Evolutionary conservation across 2,329 filamentous ascomycete species (phyloP).

Genomic region (Ophioceras dolichostomum): DNA sequence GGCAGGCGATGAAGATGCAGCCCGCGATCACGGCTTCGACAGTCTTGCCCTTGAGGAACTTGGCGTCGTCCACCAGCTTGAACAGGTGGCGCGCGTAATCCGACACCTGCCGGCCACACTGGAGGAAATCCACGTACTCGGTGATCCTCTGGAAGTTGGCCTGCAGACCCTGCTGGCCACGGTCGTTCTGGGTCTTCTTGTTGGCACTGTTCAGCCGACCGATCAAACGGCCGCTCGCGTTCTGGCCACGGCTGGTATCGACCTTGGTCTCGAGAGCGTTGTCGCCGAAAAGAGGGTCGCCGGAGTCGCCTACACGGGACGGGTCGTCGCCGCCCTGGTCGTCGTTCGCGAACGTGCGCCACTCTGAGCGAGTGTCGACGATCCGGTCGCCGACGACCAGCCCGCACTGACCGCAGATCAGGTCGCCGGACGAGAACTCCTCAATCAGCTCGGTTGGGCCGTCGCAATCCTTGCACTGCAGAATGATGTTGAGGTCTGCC

Average conservation of each 20-base stretch:
- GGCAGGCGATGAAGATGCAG: conserved; percentile 95
- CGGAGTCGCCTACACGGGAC: conserved; percentile 91
- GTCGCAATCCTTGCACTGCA: conserved; percentile 88
- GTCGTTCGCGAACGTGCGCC: conserved; percentile 98
- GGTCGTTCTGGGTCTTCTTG: conserved; percentile 14
- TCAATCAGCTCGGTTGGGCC: conserved; percentile 86
- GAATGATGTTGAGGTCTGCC: conserved; percentile 74
- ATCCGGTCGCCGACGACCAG: conserved; percentile 82
- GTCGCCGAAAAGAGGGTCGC: conserved; percentile 80
- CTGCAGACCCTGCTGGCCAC: conserved; percentile 31
- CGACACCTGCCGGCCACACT: conserved; percentile 67
- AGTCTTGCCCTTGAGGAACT: conserved; percentile 89
- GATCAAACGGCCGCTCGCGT: conserved; percentile 9
- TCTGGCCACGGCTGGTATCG: conserved; percentile 10
- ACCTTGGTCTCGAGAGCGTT: conserved; percentile 52
- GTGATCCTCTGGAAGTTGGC: conserved; percentile 80
- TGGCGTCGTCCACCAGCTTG: conserved; percentile 87
- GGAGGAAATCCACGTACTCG: conserved; percentile 72
- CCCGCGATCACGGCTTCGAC: conserved; percentile 90
- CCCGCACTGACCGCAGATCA: conserved; percentile 85
- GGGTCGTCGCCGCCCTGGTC: conserved; percentile 95
- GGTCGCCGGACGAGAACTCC: conserved; percentile 84
- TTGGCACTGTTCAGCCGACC: conserved; percentile 14
- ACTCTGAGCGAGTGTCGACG: conserved; percentile 93
- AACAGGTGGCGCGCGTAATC: conserved; percentile 91